phyloP scores from a whole-genome alignment of 1,284 basidiomycete genomes.

The Coniferiporia sulphurascens region DNA sequence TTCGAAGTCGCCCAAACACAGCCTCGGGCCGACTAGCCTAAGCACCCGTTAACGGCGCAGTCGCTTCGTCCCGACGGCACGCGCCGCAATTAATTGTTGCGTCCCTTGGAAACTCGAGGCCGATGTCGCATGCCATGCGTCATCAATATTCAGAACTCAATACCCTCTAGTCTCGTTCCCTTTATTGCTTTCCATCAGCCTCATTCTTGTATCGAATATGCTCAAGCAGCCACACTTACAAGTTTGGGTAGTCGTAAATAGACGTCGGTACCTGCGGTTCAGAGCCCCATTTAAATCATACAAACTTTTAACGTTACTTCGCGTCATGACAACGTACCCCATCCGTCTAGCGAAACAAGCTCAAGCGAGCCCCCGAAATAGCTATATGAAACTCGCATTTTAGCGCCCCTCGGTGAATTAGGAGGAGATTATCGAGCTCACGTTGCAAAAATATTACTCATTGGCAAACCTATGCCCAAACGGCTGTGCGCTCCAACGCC shows the following conservation, averaged over 20 bases:
- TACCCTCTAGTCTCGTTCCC: constrained; percentile 81
- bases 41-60: no score
- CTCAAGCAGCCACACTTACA: constrained; percentile 33
- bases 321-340: constrained; percentile 46
- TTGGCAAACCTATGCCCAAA: constrained; percentile 77
- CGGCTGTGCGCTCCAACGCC: constrained; percentile 51
- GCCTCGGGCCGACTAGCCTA: no score
- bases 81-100: no score
- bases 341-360: constrained; percentile 78
- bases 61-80: no score
- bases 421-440: constrained; percentile 32
- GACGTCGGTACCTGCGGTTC: constrained; percentile 67
- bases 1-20: no score
- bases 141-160: constrained; percentile 49
- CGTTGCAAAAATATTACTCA: constrained; percentile 84
- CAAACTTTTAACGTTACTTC: neutral
- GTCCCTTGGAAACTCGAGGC: no score
- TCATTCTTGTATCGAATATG: constrained; percentile 24
- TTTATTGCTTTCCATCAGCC: neutral
- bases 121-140: no score
- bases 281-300: neutral
- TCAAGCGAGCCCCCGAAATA: constrained; percentile 82
- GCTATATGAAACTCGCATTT: constrained; percentile 30
- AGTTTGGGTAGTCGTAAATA: constrained; percentile 78
- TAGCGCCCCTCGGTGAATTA: constrained; percentile 1